Evolutionary conservation across 2,329 filamentous ascomycete genomes (phyloP).

Genomic region (Scedosporium boydii): DNA sequence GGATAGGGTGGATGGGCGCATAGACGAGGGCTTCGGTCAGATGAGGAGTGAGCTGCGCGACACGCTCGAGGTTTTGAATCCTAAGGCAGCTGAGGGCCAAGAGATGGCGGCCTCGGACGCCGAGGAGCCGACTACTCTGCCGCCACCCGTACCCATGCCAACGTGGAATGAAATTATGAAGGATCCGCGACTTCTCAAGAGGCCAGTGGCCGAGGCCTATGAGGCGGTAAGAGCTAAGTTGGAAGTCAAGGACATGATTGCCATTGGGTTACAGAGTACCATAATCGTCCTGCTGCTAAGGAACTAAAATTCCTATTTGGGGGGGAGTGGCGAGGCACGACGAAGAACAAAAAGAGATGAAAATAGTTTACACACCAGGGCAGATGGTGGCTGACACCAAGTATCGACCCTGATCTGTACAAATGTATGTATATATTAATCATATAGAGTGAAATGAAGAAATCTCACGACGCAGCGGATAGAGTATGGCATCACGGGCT

Average conservation of each 20-base stretch:
- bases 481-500: neutral
- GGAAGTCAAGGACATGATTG: constrained; percentile 59
- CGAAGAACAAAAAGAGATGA: neutral
- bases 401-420: neutral
- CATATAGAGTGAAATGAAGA: constrained; percentile 5
- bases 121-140: constrained; percentile 20
- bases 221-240: constrained; percentile 56
- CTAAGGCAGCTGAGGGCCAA: constrained; percentile 13
- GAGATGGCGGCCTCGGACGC: constrained; percentile 12
- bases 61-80: constrained; percentile 18
- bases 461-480: constrained; percentile 3
- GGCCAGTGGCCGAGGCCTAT: constrained; percentile 46
- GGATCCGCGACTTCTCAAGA: constrained; percentile 36
- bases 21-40: constrained; percentile 8
- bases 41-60: constrained; percentile 24
- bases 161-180: constrained; percentile 34
- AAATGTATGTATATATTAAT: constrained; percentile 2
- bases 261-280: constrained; percentile 57
- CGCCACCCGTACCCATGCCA: constrained; percentile 10
- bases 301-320: neutral
- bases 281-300: constrained; percentile 39
- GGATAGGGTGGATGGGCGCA: constrained; percentile 30
- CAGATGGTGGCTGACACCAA: neutral
- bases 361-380: neutral
- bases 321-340: neutral